Conservation (phyloP, 495 filamentous ascomycete genomes). For the Penicillium paxilli region DNA sequence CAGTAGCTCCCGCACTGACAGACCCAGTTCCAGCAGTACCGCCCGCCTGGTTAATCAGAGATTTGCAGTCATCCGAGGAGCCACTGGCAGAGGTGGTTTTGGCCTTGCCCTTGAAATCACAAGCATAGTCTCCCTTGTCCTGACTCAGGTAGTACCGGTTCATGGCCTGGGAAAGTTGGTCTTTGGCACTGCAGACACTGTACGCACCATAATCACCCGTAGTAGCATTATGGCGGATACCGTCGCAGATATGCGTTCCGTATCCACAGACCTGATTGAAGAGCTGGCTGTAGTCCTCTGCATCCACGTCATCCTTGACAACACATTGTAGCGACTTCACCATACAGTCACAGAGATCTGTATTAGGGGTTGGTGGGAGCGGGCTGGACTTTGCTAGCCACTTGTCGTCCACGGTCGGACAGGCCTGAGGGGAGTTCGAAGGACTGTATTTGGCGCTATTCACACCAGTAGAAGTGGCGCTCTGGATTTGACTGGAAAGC, state of each 20-base stretch:
- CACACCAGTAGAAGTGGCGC: constrained; percentile 61
- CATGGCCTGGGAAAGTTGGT: constrained; percentile 79
- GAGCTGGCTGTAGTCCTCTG: constrained; percentile 58
- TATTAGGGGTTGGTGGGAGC: constrained; percentile 82
- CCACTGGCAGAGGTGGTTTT: constrained; percentile 44
- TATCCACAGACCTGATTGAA: constrained; percentile 75
- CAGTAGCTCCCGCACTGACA: constrained; percentile 53
- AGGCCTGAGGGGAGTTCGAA: constrained; percentile 68
- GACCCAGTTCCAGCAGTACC: constrained; percentile 62
- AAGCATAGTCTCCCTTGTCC: constrained; percentile 54
- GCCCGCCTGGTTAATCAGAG: constrained; percentile 60
- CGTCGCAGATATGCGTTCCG: constrained; percentile 57
- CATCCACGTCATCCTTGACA: constrained; percentile 48
- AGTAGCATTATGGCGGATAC: constrained; percentile 68
- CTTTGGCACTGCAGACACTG: constrained; percentile 73
- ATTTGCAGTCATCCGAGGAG: constrained; percentile 51
- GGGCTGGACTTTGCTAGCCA: constrained; percentile 65
- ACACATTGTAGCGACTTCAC: constrained; percentile 64
- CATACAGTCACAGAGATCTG: constrained; percentile 83
- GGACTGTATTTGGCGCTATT: constrained; percentile 65
- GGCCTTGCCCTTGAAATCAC: constrained; percentile 75
- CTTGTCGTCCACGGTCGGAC: constrained; percentile 59
- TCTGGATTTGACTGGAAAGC: constrained; percentile 67
- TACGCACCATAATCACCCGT: constrained; percentile 81
- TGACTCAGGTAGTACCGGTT: constrained; percentile 70